phyloP scores from a whole-genome alignment of 1,284 basidiomycete genomes.

The Schizophyllum commune region DNA sequence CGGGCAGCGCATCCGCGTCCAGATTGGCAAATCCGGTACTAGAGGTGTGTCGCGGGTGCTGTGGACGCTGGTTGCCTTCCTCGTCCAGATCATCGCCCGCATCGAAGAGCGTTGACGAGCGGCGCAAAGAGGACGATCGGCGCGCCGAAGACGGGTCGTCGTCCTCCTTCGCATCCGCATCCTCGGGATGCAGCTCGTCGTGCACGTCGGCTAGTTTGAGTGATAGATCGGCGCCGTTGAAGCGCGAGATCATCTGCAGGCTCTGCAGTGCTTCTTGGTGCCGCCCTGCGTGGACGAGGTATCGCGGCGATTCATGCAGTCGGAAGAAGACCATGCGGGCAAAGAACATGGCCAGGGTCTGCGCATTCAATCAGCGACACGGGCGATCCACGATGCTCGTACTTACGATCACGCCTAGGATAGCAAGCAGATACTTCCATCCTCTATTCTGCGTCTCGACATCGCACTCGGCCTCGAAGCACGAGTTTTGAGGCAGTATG shows the following conservation, averaged over 20 bases:
- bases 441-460: conserved; percentile 67
- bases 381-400: not conserved
- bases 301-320: conserved; percentile 89
- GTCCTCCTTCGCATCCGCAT: not conserved
- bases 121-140: not conserved
- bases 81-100: not conserved
- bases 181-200: conserved; percentile 27
- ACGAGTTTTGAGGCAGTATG: conserved; percentile 75
- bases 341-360: conserved; percentile 86
- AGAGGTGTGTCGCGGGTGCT: conserved; percentile 12
- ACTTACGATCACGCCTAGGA: conserved; percentile 66
- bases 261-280: conserved; percentile 76
- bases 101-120: not conserved
- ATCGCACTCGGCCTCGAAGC: conserved; percentile 53
- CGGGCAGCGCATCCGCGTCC: conserved; percentile 1
- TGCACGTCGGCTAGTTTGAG: conserved; percentile 69
- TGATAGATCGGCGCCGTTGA: conserved; percentile 68
- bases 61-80: not conserved
- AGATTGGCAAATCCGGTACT: conserved; percentile 3
- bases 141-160: not conserved
- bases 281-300: conserved; percentile 79
- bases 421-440: conserved; percentile 78
- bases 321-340: conserved; percentile 85
- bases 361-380: conserved; percentile 7
- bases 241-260: conserved; percentile 75